Percentiles rank a stretch among this genome's conserved stretches.
These are phyloP conservation scores for Beauveria scarabaeidicola DNA, from an alignment of 2,329 filamentous ascomycete genomes.

Conservation along the genomic window DNA sequence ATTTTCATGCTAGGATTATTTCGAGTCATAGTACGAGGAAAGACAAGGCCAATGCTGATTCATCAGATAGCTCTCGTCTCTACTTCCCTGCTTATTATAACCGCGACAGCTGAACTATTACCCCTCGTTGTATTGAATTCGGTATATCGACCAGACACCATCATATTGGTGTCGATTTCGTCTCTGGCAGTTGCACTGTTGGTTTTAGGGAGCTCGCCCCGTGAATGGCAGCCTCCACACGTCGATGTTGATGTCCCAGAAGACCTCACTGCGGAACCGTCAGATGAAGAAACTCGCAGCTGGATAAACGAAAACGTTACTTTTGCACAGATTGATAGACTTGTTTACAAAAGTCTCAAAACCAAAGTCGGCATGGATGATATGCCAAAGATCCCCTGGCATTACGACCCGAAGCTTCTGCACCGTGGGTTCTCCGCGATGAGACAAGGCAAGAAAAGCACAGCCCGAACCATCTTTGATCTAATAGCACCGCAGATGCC, in stretches of 20 bases:
- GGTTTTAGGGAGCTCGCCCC: constrained; percentile 36
- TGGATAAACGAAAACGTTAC: constrained; percentile 44
- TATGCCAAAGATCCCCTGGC: constrained; percentile 43
- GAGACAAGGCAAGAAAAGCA: constrained; percentile 17
- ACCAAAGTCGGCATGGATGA: constrained; percentile 36
- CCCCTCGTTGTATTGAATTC: constrained; percentile 27
- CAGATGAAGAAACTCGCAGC: constrained; percentile 44
- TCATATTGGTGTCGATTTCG: background rate
- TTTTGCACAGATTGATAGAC: constrained; percentile 24
- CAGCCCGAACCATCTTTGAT: constrained; percentile 34
- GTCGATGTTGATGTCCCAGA: constrained; percentile 30
- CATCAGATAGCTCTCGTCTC: constrained; percentile 39
- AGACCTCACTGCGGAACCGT: constrained; percentile 28
- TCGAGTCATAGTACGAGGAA: constrained; percentile 30
- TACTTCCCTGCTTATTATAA: constrained; percentile 23
- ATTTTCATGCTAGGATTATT: constrained; percentile 37
- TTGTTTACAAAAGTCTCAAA: constrained; percentile 32
- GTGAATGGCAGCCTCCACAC: constrained; percentile 41
- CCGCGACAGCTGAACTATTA: constrained; percentile 29
- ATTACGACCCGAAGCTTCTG: constrained; percentile 18
- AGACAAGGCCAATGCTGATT: constrained; percentile 37
- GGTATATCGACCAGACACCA: background rate
- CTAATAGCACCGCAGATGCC: constrained; percentile 34
- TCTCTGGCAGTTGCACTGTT: constrained; percentile 27
- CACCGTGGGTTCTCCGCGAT: background rate